These are phyloP conservation scores for Meredithiella fracta DNA, from an alignment of 2,329 filamentous ascomycete genomes.

Conservation along the genomic window DNA sequence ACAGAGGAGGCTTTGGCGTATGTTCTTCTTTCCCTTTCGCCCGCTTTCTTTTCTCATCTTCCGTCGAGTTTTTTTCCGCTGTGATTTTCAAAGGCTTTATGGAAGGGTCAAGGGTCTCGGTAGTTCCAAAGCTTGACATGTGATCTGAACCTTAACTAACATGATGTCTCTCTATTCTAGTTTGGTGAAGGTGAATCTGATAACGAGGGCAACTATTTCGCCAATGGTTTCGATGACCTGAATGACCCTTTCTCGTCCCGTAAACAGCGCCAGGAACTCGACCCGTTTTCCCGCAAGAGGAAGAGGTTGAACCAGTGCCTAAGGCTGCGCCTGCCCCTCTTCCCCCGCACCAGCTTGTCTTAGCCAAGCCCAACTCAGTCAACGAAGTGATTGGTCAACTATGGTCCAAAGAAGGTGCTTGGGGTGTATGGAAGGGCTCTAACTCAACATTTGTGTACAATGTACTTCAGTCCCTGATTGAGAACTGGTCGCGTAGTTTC, in stretches of 20 bases:
- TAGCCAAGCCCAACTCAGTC: conserved; percentile 64
- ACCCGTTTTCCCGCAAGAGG: conserved; percentile 13
- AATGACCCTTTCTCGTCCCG: conserved; percentile 20
- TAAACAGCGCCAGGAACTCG: conserved; percentile 10
- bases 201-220: conserved; percentile 69
- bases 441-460: conserved; percentile 89
- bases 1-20: conserved; percentile 13
- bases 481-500: conserved; percentile 81
- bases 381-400: conserved; percentile 74
- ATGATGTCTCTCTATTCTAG: not conserved
- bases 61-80: not conserved
- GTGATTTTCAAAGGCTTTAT: not conserved
- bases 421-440: conserved; percentile 87
- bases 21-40: not conserved
- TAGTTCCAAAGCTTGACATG: not conserved
- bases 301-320: conserved; percentile 3
- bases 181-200: conserved; percentile 37
- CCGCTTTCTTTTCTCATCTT: not conserved
- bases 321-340: conserved; percentile 19
- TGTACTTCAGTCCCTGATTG: conserved; percentile 68
- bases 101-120: not conserved
- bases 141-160: not conserved
- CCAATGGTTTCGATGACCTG: conserved; percentile 44
- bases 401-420: conserved; percentile 76
- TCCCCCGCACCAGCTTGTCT: conserved; percentile 44